Conservation (phyloP, 1,284 basidiomycete genomes). For the Rhodotorula sp. region DNA sequence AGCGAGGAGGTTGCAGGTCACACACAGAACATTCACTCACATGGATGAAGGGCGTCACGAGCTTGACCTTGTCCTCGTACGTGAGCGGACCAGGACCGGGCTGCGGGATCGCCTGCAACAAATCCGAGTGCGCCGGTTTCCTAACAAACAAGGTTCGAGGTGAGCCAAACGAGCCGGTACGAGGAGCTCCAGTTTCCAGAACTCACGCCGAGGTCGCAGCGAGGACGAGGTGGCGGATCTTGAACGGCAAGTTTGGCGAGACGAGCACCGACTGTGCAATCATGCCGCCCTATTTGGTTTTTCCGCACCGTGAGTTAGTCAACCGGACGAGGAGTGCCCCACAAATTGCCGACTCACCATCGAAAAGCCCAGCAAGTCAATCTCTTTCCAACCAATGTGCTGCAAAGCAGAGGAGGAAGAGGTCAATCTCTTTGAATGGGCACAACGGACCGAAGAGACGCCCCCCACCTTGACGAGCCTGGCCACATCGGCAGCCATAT, state of each 20-base stretch:
- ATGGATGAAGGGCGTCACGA: constrained; percentile 34
- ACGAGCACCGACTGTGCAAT: constrained; percentile 31
- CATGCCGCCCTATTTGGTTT: constrained; percentile 32
- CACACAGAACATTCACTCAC: neutral
- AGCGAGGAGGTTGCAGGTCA: neutral
- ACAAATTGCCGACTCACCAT: constrained; percentile 18
- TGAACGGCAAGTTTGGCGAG: constrained; percentile 21
- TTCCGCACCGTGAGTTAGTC: neutral
- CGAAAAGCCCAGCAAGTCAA: constrained; percentile 37
- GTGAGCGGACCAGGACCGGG: constrained; percentile 5
- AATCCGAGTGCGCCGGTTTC: constrained; percentile 37
- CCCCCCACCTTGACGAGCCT: constrained; percentile 23
- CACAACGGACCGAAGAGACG: too few relatives aligned
- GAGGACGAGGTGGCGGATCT: constrained; percentile 29
- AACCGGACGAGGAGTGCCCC: neutral
- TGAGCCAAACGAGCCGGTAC: neutral
- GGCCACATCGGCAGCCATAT: constrained; percentile 28
- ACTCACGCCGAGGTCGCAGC: constrained; percentile 34
- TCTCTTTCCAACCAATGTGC: constrained; percentile 26
- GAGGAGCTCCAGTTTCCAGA: neutral
- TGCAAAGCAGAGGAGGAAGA: neutral
- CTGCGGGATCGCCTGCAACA: constrained; percentile 34
- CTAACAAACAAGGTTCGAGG: constrained; percentile 1
- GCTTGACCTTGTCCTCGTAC: constrained; percentile 29
- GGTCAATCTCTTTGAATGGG: neutral